Base-by-base conservation (phyloP, 257 asterid genomes). In the Eustoma russellianum region DNA sequence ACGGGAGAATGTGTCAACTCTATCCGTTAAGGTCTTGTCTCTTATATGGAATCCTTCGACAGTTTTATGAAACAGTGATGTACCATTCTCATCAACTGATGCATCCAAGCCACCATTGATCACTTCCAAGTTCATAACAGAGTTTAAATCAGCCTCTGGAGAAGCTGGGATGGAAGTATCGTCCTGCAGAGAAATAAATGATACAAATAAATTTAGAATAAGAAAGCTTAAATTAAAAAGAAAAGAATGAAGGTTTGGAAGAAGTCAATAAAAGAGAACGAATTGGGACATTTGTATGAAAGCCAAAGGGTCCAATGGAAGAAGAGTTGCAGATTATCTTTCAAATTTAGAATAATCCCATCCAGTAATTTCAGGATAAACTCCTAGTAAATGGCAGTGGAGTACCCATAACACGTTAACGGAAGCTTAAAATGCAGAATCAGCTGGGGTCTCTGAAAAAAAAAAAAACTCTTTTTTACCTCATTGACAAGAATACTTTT, bases 1-100 rank as follows among this genome's bases (percentile, higher is more conserved):
- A 53, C 62, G 43, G 48, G 96, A 77, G 65, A 74, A 48, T 60
- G 67, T 50, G 33, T 56, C 79, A 64, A 84, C 61, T 62, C 79
- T 78, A 55, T 82, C 83, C 50, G 84, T 75, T 58, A 88, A 67
- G n/a, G 66, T 55, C 77, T 80, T 79, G 78, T 71, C 77, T 75
- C 83, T 82, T 56, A 66, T 64, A 68, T 70, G 80, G 65, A 87
- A 76, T 53, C 74, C 72, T 75, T 91, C 83, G 62, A 69, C 74
- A 67, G 77, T 61, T 77, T 77, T 74, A 68, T 78, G 79, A 58
- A 84, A 60, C 62, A 61, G 77, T 50, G 69, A 52, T 65, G 56
- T 43, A 64, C 75, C 55, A 74, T 60, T 65, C 66, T 83, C 95
- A 55, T 47, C 73, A 74, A 71, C 85, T 49, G 69, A 63, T 15